A percentile compares a stretch with the other conserved stretches of the same genome.
These are phyloP conservation scores for Elsinoe australis DNA, from an alignment of 2,329 filamentous ascomycete genomes.

Conservation along the genomic window DNA sequence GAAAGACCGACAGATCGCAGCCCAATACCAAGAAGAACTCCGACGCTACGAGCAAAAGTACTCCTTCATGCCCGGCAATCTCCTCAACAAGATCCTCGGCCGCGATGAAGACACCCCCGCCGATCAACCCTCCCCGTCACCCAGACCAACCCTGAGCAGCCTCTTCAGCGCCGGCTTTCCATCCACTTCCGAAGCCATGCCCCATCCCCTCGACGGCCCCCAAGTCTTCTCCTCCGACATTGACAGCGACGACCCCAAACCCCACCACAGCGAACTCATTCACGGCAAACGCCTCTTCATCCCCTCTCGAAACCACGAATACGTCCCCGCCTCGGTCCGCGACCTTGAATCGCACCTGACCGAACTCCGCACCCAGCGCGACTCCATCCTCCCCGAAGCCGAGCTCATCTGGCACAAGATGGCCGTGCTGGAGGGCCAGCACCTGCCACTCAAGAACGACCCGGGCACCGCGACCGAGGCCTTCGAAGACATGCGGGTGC, in stretches of 20 bases:
- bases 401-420: constrained; percentile 21
- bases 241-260: constrained; percentile 19
- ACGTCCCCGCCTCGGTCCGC: constrained; percentile 15
- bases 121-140: background rate
- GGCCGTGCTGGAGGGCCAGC: constrained; percentile 19
- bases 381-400: constrained; percentile 18
- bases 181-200: no score
- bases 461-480: constrained; percentile 5
- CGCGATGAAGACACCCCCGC: background rate
- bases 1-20: constrained; percentile 1
- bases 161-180: no score
- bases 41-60: background rate
- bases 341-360: constrained; percentile 19
- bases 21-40: background rate
- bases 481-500: constrained; percentile 1
- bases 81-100: background rate
- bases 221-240: constrained; percentile 2
- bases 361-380: constrained; percentile 15
- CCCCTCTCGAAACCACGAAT: constrained; percentile 20
- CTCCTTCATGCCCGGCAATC: background rate
- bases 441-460: constrained; percentile 10
- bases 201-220: no score
- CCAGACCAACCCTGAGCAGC: background rate
- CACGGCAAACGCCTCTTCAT: constrained; percentile 20
- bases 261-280: constrained; percentile 19